Conservation (phyloP, 2,329 filamentous ascomycete species). For the Trichoderma asperellum region DNA sequence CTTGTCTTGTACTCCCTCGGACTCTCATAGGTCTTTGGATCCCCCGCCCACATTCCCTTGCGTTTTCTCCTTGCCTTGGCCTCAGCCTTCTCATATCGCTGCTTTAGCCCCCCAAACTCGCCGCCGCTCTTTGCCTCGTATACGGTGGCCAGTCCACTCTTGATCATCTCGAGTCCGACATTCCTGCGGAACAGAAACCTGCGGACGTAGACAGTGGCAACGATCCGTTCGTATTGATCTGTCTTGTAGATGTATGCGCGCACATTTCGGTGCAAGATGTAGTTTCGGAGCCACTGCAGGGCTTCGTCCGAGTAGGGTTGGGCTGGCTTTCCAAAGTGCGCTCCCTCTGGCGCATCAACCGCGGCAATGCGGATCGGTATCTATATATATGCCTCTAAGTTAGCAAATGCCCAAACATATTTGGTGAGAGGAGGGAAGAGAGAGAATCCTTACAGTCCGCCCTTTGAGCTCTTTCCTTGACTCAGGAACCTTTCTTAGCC, state of each 20-base stretch:
- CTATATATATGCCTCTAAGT: slow-evolving; percentile 47
- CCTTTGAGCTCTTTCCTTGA: slow-evolving; percentile 71
- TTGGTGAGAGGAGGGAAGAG: background rate
- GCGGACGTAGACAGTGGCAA: slow-evolving; percentile 81
- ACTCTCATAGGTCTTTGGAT: slow-evolving; percentile 70
- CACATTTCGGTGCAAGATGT: slow-evolving; percentile 73
- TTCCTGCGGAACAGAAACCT: slow-evolving; percentile 71
- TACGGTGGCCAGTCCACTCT: slow-evolving; percentile 80
- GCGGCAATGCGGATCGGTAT: slow-evolving; percentile 89
- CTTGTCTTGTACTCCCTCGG: slow-evolving; percentile 82
- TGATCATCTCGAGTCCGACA: slow-evolving; percentile 88
- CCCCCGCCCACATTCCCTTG: slow-evolving; percentile 75
- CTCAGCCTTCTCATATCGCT: slow-evolving; percentile 68
- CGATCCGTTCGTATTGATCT: slow-evolving; percentile 91
- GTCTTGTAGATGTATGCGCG: slow-evolving; percentile 80
- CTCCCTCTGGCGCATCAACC: slow-evolving; percentile 87
- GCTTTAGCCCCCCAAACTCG: slow-evolving; percentile 78
- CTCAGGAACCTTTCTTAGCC: slow-evolving; percentile 75
- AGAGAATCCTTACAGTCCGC: slow-evolving; percentile 66
- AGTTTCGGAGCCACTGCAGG: slow-evolving; percentile 74
- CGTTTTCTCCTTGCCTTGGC: slow-evolving; percentile 66
- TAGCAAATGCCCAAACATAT: slow-evolving; percentile 26
- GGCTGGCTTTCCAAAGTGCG: slow-evolving; percentile 86
- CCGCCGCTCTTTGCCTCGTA: slow-evolving; percentile 91
- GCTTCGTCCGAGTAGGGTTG: slow-evolving; percentile 86